A percentile compares a stretch with the other conserved stretches of the same genome.
phyloP scores from a whole-genome alignment of 2,329 filamentous ascomycete species.

The Ophiostoma pallidulum region DNA sequence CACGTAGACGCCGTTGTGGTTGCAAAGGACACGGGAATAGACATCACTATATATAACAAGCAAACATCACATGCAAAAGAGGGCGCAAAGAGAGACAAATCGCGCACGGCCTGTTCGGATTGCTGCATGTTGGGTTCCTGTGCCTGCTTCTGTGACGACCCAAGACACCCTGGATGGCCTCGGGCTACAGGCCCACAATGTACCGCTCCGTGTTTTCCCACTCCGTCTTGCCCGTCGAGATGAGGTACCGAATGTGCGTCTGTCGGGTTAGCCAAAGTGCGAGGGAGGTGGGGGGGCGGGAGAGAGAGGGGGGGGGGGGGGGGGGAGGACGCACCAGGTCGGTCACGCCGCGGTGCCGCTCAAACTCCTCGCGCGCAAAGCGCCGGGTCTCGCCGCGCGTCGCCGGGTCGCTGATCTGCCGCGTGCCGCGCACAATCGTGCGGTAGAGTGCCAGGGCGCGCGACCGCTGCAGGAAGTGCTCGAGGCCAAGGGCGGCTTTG shows the following conservation, averaged over 20 bases:
- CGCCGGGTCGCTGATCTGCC: slow-evolving; percentile 38
- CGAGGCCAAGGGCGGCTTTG: slow-evolving; percentile 40
- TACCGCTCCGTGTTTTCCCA: slow-evolving; percentile 55
- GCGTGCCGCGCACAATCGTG: slow-evolving; percentile 45
- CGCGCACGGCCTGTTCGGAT: too few relatives aligned
- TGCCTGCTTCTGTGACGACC: too few relatives aligned
- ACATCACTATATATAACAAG: too few relatives aligned
- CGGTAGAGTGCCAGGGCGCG: slow-evolving; percentile 50
- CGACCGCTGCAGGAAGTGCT: slow-evolving; percentile 52
- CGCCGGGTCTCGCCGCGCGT: slow-evolving; percentile 46
- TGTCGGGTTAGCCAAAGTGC: slow-evolving; percentile 19
- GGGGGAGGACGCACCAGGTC: slow-evolving; percentile 47
- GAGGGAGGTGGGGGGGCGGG: neutral
- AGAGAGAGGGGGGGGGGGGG: too few relatives aligned
- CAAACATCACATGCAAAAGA: too few relatives aligned
- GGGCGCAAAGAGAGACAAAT: too few relatives aligned
- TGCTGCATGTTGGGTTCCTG: too few relatives aligned
- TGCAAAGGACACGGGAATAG: too few relatives aligned
- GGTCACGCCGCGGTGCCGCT: slow-evolving; percentile 45
- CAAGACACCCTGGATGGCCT: too few relatives aligned
- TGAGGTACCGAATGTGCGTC: slow-evolving; percentile 52
- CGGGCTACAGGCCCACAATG: slow-evolving; percentile 36
- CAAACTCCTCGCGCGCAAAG: slow-evolving; percentile 52
- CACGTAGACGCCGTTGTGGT: too few relatives aligned
- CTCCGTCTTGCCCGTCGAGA: slow-evolving; percentile 56